Evolutionary conservation across 768 basidiomycete species (phyloP).

Genomic region (Terana coerulea): DNA sequence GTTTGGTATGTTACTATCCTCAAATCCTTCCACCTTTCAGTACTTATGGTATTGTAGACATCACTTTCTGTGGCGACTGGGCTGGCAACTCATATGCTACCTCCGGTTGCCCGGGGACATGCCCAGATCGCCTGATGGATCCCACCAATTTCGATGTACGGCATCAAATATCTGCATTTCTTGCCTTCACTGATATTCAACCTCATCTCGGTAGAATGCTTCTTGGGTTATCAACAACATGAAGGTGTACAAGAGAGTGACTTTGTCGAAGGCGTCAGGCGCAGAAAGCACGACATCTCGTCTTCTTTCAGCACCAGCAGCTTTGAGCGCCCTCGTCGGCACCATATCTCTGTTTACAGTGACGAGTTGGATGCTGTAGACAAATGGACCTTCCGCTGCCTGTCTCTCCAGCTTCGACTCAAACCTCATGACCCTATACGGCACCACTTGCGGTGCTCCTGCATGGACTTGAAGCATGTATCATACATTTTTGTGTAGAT

Average conservation of each 20-base stretch:
- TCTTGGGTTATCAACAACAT: constrained; percentile 78
- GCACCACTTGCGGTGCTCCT: no score
- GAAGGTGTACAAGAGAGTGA: constrained; percentile 62
- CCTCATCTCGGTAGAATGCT: constrained; percentile 22
- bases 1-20: constrained; percentile 50
- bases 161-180: constrained; percentile 9
- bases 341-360: no score
- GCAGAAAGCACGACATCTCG: no score
- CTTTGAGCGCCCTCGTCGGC: no score
- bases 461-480: background rate
- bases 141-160: constrained; percentile 70
- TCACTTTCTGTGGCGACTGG: constrained; percentile 83
- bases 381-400: no score
- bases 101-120: constrained; percentile 73
- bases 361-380: no score
- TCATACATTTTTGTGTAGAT: background rate
- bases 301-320: no score
- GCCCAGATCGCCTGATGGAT: constrained; percentile 55
- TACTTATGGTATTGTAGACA: constrained; percentile 42
- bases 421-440: no score
- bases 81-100: constrained; percentile 79
- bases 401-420: no score
- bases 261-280: constrained; percentile 20
- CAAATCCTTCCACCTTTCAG: background rate
- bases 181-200: no score